Percentiles rank a stretch among this genome's conserved stretches.
These are phyloP conservation scores for Galeopsis tetrahit DNA, from an alignment of 257 asterid species.

Conservation along the genomic window DNA sequence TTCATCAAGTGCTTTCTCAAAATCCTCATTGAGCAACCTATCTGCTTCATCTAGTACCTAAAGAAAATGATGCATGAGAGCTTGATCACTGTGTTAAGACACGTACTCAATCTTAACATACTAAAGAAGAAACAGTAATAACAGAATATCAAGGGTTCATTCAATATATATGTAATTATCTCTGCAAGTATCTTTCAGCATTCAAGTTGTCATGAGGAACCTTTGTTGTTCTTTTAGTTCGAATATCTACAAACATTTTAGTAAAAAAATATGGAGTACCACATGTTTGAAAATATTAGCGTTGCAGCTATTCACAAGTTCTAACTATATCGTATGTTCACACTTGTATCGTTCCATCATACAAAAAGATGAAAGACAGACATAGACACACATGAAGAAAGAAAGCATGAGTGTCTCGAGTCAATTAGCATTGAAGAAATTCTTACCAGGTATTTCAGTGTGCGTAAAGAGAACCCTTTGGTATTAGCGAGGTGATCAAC, in stretches of 20 bases:
- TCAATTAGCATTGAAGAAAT: slow-evolving; percentile 27
- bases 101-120: neutral
- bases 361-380: slow-evolving; percentile 10
- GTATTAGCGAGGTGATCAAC: slow-evolving; percentile 91
- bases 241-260: neutral
- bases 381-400: neutral
- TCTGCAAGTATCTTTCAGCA: slow-evolving; percentile 11
- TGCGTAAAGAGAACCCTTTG: slow-evolving; percentile 82
- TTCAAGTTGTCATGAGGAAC: neutral
- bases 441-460: slow-evolving; percentile 76
- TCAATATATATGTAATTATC: slow-evolving; percentile 6
- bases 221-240: neutral
- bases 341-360: neutral
- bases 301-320: neutral
- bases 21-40: slow-evolving; percentile 86
- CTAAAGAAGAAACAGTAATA: neutral
- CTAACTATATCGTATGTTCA: neutral
- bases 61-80: neutral
- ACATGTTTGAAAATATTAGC: neutral
- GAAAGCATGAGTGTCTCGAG: slow-evolving; percentile 14
- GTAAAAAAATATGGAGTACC: neutral
- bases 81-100: slow-evolving; percentile 5
- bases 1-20: slow-evolving; percentile 80
- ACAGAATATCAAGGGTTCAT: neutral
- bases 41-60: slow-evolving; percentile 98